phyloP scores from a whole-genome alignment of 73 alveolate genomes.

The Symbiodinium pilosum region DNA sequence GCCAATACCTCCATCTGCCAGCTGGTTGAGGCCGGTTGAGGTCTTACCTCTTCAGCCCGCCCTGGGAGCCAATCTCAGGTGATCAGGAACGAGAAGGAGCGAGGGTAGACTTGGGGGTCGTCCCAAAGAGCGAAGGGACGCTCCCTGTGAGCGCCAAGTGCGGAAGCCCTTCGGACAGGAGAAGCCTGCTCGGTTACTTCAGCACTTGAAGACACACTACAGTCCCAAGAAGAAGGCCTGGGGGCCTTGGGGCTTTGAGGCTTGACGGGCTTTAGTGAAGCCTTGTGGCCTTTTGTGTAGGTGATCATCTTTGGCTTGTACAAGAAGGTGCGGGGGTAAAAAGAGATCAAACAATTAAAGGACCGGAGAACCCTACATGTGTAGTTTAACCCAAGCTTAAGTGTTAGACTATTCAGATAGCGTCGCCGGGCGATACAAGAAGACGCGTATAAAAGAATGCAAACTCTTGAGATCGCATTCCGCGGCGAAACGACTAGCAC shows the following conservation, averaged over 20 bases:
- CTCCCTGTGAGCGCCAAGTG: background rate
- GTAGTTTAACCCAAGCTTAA: no score
- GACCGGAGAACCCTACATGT: no score
- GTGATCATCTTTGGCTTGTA: conserved; percentile 86
- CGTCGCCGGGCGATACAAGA: no score
- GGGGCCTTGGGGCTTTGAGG: background rate
- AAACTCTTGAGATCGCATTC: no score
- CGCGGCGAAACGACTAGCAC: no score
- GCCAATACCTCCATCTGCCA: conserved; percentile 89
- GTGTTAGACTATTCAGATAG: no score
- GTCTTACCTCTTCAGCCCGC: background rate
- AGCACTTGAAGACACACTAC: conserved; percentile 68
- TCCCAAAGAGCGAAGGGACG: background rate
- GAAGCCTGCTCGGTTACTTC: conserved; percentile 58
- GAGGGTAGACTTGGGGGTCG: background rate
- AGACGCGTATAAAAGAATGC: no score
- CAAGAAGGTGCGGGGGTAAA: conserved; percentile 46
- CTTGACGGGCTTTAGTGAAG: background rate
- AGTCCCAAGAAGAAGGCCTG: conserved; percentile 70
- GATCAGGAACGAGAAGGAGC: conserved; percentile 81
- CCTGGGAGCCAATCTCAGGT: conserved; percentile 25
- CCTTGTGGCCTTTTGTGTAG: background rate
- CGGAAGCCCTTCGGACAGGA: conserved; percentile 13
- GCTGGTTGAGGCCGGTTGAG: conserved; percentile 31
- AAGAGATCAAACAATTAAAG: no score